phyloP scores from a whole-genome alignment of 2,329 filamentous ascomycete genomes.

The Neonectria hederae region DNA sequence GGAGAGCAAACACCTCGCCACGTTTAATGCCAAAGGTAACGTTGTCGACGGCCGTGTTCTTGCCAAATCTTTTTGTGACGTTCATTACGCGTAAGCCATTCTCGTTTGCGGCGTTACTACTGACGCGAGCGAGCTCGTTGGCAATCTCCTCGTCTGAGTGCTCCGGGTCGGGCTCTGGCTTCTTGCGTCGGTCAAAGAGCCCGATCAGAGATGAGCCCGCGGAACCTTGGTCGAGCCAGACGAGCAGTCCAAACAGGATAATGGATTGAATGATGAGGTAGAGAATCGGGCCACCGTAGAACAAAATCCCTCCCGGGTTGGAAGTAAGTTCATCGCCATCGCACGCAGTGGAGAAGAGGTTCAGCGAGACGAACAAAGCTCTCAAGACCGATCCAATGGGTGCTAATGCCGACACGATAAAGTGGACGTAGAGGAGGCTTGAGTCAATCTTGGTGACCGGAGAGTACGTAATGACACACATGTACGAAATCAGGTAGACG shows the following conservation, averaged over 20 bases:
- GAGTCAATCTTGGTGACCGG: constrained; percentile 74
- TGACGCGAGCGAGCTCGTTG: constrained; percentile 71
- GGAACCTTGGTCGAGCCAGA: constrained; percentile 84
- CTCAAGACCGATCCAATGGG: constrained; percentile 81
- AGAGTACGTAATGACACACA: constrained; percentile 78
- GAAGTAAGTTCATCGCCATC: constrained; percentile 68
- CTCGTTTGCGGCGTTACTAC: constrained; percentile 45
- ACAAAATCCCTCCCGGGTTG: constrained; percentile 75
- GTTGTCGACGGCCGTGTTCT: constrained; percentile 84
- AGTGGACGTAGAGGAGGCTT: constrained; percentile 76
- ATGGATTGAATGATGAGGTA: constrained; percentile 82
- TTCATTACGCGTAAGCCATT: constrained; percentile 83
- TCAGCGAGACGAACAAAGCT: constrained; percentile 79
- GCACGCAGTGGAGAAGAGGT: constrained; percentile 85
- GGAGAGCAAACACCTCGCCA: constrained; percentile 86
- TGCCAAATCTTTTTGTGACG: constrained; percentile 81
- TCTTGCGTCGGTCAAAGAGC: constrained; percentile 49
- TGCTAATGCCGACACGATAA: constrained; percentile 75
- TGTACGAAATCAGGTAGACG: constrained; percentile 75
- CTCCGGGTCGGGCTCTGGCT: constrained; percentile 42
- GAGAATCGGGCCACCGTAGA: constrained; percentile 85
- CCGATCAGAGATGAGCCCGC: constrained; percentile 62
- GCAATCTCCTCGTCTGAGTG: constrained; percentile 68
- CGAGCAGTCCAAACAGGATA: constrained; percentile 74
- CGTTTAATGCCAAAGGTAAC: constrained; percentile 83